Evolutionary conservation across 106 monocot species (phyloP), one percentile per base, ranked within the genome.

Genomic region (Dendrobium chrysotoxum): DNA sequence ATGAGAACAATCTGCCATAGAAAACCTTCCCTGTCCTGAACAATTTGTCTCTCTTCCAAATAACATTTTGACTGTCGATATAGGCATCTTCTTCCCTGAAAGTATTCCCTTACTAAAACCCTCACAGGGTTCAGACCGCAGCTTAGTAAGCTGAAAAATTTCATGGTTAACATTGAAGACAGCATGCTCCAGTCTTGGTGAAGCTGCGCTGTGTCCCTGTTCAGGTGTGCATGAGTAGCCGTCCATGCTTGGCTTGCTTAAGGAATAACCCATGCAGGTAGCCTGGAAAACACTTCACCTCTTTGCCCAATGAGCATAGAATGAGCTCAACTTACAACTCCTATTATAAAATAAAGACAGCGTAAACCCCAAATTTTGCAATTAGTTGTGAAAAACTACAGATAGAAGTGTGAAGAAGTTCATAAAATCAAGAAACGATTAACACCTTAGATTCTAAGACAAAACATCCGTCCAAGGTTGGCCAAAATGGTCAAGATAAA

Each of bases 1-100:
- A 85, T 89, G 87, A 40, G 90, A 89, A 46, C 89, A 75, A 78
- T 97, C 96, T 57, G 87, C 80, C 40, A 66, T 75, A 20, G 90
- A 90, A 81, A 97, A 97, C 70, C 71, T 84, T 71, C 96, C 92
- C 15, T 58, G 87, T 81, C 88, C 85, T 30, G 89, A 88, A 79
- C 31, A 87, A 77, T 96, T 91, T 45, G 85, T 82, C 76, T 94
- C 96, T 73, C 96, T 87, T 50, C 85, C 90, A 0, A 67, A 80
- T 77, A 97, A 70, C 90, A 94, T 90, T 81, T 83, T 90, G 17
- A 84, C 64, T 13, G 90, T 86, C 23, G 96, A 94, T 25, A 88
- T 74, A 50, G 82, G 82, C 26, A 54, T 44, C 53, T 79, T 80
- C 61, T 55, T 80, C 3, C 77, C 31, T 53, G 79, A 55, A 85